Percentiles rank a stretch among this genome's conserved stretches.
phyloP scores from a whole-genome alignment of 441 rosid genomes.

The Populus tomentosa region DNA sequence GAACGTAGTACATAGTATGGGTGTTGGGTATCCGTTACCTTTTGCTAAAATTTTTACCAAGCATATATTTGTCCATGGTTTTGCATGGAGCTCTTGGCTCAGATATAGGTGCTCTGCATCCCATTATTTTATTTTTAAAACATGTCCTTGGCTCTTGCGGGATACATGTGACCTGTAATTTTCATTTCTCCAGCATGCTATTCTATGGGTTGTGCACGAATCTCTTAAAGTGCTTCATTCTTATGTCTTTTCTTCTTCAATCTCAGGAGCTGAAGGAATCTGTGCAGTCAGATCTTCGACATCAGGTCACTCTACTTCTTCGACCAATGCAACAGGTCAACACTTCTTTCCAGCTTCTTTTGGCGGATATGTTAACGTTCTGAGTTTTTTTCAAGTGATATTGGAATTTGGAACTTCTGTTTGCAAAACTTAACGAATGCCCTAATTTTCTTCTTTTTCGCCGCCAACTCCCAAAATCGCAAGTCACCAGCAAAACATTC shows the following conservation, averaged over 20 bases:
- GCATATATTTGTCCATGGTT: background rate
- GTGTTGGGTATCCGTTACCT: background rate
- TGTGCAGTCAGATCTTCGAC: conserved; percentile 67
- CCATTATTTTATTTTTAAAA: no score
- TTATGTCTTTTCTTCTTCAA: background rate
- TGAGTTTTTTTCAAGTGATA: background rate
- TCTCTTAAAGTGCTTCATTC: background rate
- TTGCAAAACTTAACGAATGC: background rate
- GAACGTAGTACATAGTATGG: no score
- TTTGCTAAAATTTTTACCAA: background rate
- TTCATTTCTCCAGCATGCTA: background rate
- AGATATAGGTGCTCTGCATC: no score
- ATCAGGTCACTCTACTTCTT: conserved; percentile 81
- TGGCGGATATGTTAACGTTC: background rate
- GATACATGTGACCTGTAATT: background rate
- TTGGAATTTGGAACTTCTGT: background rate
- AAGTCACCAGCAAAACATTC: background rate
- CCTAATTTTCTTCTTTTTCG: background rate
- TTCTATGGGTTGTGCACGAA: background rate
- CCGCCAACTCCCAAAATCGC: background rate
- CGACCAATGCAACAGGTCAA: conserved; percentile 94
- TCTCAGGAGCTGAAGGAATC: conserved; percentile 74
- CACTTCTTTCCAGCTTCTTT: background rate
- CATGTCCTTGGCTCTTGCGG: background rate
- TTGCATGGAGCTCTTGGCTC: no score